Conservation (phyloP, 2,329 filamentous ascomycete genomes). For the Lasiodiplodia theobromae region DNA sequence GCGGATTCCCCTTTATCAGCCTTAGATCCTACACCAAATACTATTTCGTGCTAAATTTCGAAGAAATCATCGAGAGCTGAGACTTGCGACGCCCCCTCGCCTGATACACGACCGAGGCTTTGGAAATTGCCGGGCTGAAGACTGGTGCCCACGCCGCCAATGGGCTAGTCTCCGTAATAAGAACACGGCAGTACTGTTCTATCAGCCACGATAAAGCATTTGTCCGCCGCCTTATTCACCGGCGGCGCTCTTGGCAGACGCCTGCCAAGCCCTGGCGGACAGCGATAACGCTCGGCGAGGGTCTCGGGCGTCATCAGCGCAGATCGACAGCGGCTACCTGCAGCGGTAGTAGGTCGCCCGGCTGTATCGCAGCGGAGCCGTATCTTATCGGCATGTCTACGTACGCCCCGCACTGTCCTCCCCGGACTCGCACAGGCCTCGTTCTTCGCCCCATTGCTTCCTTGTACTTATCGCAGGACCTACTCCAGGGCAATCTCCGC, state of each 20-base stretch:
- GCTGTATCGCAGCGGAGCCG: slow-evolving; percentile 15
- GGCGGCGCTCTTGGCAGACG: slow-evolving; percentile 17
- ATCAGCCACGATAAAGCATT: slow-evolving; percentile 19
- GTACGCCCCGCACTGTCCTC: neutral
- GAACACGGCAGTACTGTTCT: neutral
- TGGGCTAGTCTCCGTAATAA: slow-evolving; percentile 2
- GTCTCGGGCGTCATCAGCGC: slow-evolving; percentile 22
- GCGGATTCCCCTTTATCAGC: neutral
- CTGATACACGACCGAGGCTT: neutral
- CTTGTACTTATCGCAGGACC: neutral
- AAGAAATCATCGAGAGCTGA: neutral
- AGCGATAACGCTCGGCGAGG: slow-evolving; percentile 10
- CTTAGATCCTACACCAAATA: neutral
- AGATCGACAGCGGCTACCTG: neutral
- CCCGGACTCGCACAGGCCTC: neutral
- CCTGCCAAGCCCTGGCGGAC: slow-evolving; percentile 7
- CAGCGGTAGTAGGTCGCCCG: neutral
- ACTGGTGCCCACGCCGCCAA: neutral
- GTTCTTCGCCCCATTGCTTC: neutral
- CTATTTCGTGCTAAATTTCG: neutral
- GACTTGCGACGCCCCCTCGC: neutral
- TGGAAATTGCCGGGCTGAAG: too few relatives aligned
- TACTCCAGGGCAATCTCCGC: neutral
- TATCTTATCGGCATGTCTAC: slow-evolving; percentile 12
- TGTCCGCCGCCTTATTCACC: slow-evolving; percentile 22